phyloP scores from a whole-genome alignment of 257 asterid genomes.

The Petrea volubilis region DNA sequence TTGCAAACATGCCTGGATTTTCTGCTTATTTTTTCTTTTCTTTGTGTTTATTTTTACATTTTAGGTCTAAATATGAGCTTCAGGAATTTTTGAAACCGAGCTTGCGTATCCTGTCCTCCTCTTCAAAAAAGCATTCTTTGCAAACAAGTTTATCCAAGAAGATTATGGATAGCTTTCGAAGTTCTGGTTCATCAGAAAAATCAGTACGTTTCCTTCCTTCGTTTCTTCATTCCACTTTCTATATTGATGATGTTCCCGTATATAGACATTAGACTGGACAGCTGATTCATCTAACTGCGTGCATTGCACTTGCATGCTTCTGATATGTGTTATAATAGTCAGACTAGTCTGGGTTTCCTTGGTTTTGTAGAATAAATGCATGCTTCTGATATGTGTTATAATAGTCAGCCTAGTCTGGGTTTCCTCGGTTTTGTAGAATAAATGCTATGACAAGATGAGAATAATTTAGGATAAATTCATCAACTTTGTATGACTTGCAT shows the following conservation, averaged over 20 bases:
- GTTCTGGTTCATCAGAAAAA: constrained; percentile 59
- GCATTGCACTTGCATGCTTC: not conserved
- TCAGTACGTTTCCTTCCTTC: constrained; percentile 49
- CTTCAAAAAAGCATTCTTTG: constrained; percentile 55
- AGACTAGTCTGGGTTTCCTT: no score
- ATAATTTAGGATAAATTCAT: not conserved
- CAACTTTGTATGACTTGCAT: constrained; percentile 9
- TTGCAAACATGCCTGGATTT: no score
- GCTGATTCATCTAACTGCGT: not conserved
- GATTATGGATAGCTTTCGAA: constrained; percentile 64
- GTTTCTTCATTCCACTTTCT: not conserved
- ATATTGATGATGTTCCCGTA: not conserved
- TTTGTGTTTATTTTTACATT: constrained; percentile 14
- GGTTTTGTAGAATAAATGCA: no score
- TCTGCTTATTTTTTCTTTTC: constrained; percentile 19
- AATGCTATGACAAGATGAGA: not conserved
- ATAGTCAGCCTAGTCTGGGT: not conserved
- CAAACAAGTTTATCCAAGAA: constrained; percentile 72
- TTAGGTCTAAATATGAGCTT: constrained; percentile 86
- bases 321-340: not conserved
- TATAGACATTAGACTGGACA: not conserved
- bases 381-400: not conserved
- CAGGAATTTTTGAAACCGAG: constrained; percentile 96
- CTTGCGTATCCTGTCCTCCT: constrained; percentile 74
- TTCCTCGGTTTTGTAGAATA: not conserved